Conservation (phyloP, 768 basidiomycete species). For the Lactarius pseudohatsudake region DNA sequence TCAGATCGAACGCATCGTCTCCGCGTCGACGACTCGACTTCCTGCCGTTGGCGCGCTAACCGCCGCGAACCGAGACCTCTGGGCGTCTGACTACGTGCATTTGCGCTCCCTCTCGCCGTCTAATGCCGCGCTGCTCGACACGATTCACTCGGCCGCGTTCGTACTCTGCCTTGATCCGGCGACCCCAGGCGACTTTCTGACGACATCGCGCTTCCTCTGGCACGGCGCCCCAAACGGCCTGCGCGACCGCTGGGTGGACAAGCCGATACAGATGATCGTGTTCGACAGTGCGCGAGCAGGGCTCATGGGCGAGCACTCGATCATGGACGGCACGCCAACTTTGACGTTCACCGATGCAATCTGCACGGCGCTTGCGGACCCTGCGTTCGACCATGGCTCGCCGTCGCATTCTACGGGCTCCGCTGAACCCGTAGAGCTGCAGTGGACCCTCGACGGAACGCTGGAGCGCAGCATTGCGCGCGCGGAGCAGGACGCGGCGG, state of each 20-base stretch:
- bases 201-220: conserved; percentile 75
- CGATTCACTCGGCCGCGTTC: conserved; percentile 86
- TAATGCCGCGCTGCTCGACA: conserved; percentile 64
- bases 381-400: conserved; percentile 63
- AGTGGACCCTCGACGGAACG: conserved; percentile 58
- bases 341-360: conserved; percentile 70
- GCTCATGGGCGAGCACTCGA: conserved; percentile 89
- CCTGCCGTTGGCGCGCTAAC: conserved; percentile 78
- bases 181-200: conserved; percentile 51
- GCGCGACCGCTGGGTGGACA: conserved; percentile 84
- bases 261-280: conserved; percentile 84
- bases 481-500: conserved; percentile 55
- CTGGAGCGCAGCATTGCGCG: conserved; percentile 51
- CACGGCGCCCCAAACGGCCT: conserved; percentile 68
- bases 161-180: conserved; percentile 73
- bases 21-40: conserved; percentile 51
- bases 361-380: conserved; percentile 56
- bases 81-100: conserved; percentile 54
- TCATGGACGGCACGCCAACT: conserved; percentile 89
- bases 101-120: conserved; percentile 51
- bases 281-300: conserved; percentile 81
- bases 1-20: conserved; percentile 71
- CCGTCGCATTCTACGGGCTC: conserved; percentile 30
- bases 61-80: conserved; percentile 78
- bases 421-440: conserved; percentile 50